phyloP scores from a whole-genome alignment of 495 filamentous ascomycete genomes.

The Aspergillus baeticus region DNA sequence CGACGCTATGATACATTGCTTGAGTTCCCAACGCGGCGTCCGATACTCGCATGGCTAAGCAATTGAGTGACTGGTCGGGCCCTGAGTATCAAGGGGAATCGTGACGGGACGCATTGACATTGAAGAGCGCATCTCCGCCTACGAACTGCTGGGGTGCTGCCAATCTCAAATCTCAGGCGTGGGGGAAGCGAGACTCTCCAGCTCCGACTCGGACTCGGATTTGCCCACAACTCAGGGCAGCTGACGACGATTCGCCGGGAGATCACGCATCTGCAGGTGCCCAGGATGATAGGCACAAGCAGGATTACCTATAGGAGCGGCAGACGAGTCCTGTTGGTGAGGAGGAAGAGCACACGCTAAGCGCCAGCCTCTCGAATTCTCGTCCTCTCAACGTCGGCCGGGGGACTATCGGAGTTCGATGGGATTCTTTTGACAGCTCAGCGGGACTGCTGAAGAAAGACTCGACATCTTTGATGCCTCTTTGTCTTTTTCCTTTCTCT shows the following conservation, averaged over 20 bases:
- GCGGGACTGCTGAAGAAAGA: neutral
- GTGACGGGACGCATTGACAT: too few relatives aligned
- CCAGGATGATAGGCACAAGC: constrained; percentile 3
- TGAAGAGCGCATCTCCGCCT: too few relatives aligned
- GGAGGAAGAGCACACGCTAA: constrained; percentile 14
- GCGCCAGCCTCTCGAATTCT: constrained; percentile 17
- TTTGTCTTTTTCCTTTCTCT: constrained; percentile 2
- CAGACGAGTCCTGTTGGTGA: constrained; percentile 3
- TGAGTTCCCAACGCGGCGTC: too few relatives aligned
- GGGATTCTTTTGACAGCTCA: constrained; percentile 6
- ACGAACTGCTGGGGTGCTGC: neutral
- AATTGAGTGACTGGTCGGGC: too few relatives aligned
- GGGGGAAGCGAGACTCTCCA: neutral
- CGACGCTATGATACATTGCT: too few relatives aligned
- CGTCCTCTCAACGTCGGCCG: constrained; percentile 10
- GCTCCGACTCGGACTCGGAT: neutral
- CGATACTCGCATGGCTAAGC: too few relatives aligned
- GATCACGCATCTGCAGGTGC: neutral
- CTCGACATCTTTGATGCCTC: neutral
- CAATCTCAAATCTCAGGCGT: neutral
- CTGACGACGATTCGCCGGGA: neutral
- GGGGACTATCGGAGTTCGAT: constrained; percentile 6
- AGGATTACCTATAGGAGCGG: neutral
- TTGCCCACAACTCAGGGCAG: neutral
- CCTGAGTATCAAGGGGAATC: too few relatives aligned